A percentile compares a stretch with the other conserved stretches of the same genome.
Conservation (phyloP, 768 basidiomycete species). For the Collybia nuda region DNA sequence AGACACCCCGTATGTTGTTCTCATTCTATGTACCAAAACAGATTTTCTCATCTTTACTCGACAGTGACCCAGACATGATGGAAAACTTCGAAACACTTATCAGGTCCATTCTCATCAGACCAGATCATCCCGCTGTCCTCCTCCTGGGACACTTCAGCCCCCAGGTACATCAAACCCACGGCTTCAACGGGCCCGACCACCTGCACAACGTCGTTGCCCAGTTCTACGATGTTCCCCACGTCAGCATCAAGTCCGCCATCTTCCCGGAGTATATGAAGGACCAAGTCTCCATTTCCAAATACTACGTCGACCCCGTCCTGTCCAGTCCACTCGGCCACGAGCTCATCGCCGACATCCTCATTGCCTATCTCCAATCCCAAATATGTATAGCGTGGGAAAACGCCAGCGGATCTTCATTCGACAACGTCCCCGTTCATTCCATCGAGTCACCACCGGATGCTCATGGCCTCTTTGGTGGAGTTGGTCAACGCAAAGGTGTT, state of each 20-base stretch:
- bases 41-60: neutral
- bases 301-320: slow-evolving; percentile 83
- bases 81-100: slow-evolving; percentile 91
- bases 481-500: slow-evolving; percentile 81
- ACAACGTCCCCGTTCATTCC: slow-evolving; percentile 47
- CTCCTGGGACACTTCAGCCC: slow-evolving; percentile 96
- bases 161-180: slow-evolving; percentile 74
- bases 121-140: slow-evolving; percentile 89
- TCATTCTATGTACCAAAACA: neutral
- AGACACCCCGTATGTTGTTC: slow-evolving; percentile 70
- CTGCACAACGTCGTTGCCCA: slow-evolving; percentile 90
- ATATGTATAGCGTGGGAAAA: slow-evolving; percentile 85
- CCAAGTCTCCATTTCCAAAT: slow-evolving; percentile 62
- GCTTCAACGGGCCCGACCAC: slow-evolving; percentile 88
- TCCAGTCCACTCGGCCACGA: slow-evolving; percentile 81
- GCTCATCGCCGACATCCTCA: slow-evolving; percentile 86
- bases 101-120: slow-evolving; percentile 87
- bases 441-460: slow-evolving; percentile 39
- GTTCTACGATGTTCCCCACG: slow-evolving; percentile 95
- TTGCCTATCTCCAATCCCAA: slow-evolving; percentile 88
- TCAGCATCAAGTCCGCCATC: slow-evolving; percentile 81
- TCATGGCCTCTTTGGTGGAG: slow-evolving; percentile 80
- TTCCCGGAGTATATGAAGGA: slow-evolving; percentile 81
- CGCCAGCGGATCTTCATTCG: slow-evolving; percentile 64
- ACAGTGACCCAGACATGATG: slow-evolving; percentile 67